phyloP scores from a whole-genome alignment of 179 eudicot genomes.

The Beta macrorhiza region DNA sequence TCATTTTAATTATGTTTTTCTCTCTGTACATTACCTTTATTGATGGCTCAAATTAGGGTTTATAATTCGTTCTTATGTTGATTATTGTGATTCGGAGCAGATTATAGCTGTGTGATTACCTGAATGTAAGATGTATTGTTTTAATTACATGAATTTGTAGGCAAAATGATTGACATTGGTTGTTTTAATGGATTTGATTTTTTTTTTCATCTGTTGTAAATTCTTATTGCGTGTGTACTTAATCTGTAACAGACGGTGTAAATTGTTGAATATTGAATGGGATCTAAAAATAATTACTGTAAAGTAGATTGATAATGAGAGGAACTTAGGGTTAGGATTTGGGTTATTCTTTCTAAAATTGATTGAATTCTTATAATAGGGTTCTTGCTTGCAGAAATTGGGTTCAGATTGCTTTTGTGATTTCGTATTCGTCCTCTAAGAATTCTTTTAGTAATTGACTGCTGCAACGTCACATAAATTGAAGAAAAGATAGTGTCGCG shows the following conservation, averaged over 20 bases:
- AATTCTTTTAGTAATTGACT: background rate
- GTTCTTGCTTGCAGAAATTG: background rate
- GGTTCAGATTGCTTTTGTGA: background rate
- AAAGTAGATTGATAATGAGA: background rate
- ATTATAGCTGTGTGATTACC: background rate
- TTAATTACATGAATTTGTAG: background rate
- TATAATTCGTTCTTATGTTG: background rate
- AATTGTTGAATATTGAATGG: background rate
- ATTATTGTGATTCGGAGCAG: background rate
- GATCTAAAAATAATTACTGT: background rate
- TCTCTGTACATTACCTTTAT: too few species aligned
- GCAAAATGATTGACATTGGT: background rate
- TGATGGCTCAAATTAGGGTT: background rate
- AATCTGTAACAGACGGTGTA: background rate
- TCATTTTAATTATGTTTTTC: background rate
- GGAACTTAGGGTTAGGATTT: background rate
- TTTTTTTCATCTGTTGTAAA: background rate
- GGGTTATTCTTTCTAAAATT: background rate
- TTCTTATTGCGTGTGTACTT: background rate
- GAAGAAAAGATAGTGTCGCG: background rate
- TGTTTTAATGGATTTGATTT: background rate
- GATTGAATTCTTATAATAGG: background rate
- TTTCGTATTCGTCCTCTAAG: background rate
- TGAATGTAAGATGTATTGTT: background rate
- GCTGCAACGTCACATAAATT: slow-evolving; percentile 4